phyloP scores from a whole-genome alignment of 805 yeast genomes.

The Candida argentea region DNA sequence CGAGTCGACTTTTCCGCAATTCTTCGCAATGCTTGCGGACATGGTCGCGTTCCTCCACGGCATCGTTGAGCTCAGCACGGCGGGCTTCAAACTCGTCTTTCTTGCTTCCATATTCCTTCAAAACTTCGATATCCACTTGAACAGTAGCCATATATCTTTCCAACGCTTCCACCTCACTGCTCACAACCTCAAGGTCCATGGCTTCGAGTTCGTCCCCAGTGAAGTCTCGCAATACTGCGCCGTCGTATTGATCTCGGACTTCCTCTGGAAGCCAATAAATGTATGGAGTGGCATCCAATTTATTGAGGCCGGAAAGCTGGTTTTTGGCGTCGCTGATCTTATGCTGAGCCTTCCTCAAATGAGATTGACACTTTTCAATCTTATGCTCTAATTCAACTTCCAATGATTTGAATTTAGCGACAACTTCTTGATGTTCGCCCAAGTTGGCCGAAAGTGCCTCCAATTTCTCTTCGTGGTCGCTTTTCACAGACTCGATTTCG shows the following conservation, averaged over 20 bases:
- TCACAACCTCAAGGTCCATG: slow-evolving; percentile 39
- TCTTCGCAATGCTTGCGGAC: slow-evolving; percentile 54
- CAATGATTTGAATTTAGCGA: slow-evolving; percentile 48
- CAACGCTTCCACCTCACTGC: slow-evolving; percentile 41
- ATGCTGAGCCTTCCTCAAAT: slow-evolving; percentile 27
- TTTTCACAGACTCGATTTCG: slow-evolving; percentile 26
- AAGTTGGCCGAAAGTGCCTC: slow-evolving; percentile 21
- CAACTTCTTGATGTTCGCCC: slow-evolving; percentile 32
- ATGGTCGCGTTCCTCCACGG: slow-evolving; percentile 58
- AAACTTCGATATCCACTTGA: slow-evolving; percentile 60
- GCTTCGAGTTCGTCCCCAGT: slow-evolving; percentile 41
- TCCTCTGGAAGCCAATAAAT: slow-evolving; percentile 40
- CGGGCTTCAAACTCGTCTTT: slow-evolving; percentile 54
- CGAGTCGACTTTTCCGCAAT: slow-evolving; percentile 61
- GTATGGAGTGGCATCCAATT: slow-evolving; percentile 45
- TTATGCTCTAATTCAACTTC: slow-evolving; percentile 61
- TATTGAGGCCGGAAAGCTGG: slow-evolving; percentile 32
- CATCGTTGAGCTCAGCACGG: slow-evolving; percentile 53
- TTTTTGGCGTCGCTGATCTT: slow-evolving; percentile 28
- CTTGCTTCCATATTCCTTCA: slow-evolving; percentile 67
- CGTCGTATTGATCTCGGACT: slow-evolving; percentile 25
- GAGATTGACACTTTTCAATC: slow-evolving; percentile 44
- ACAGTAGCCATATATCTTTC: slow-evolving; percentile 47
- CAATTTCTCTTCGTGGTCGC: slow-evolving; percentile 28
- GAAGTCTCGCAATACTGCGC: slow-evolving; percentile 31